Evolutionary conservation across 495 filamentous ascomycete genomes (phyloP).

Genomic region (Trichoderma erinaceum): DNA sequence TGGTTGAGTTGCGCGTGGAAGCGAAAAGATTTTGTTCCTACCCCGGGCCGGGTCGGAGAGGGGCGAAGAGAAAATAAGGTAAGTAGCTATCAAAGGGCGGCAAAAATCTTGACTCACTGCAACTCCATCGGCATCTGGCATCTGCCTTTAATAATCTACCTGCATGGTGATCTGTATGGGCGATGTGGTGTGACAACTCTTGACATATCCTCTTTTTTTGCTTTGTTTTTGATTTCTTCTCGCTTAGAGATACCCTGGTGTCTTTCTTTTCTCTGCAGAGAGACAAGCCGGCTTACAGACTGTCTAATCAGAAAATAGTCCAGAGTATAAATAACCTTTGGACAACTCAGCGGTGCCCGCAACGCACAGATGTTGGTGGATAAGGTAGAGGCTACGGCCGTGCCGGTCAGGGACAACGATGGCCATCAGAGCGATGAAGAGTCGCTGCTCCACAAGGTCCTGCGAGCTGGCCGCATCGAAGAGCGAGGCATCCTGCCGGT

Average conservation of each 20-base stretch:
- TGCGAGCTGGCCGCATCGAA: constrained; percentile 31
- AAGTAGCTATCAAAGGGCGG: too few relatives aligned
- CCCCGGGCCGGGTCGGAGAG: too few relatives aligned
- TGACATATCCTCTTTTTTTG: background rate
- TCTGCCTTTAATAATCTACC: background rate
- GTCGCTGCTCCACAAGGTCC: constrained; percentile 11
- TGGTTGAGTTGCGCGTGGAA: background rate
- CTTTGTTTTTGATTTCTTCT: background rate
- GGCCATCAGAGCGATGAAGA: constrained; percentile 8
- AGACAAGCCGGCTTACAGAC: background rate
- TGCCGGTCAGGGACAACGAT: constrained; percentile 9
- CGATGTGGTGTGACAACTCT: background rate
- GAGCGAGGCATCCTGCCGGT: constrained; percentile 46
- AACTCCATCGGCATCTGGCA: too few relatives aligned
- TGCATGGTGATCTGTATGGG: background rate
- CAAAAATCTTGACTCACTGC: too few relatives aligned
- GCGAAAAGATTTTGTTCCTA: background rate
- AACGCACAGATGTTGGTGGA: constrained; percentile 11
- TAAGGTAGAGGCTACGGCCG: background rate
- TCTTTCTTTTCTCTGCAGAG: background rate
- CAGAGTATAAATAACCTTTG: too few relatives aligned
- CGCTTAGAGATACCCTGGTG: background rate
- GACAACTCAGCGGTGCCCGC: background rate
- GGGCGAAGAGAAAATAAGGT: too few relatives aligned
- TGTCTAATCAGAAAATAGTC: background rate